Percentiles rank a stretch among this genome's conserved stretches.
phyloP scores from a whole-genome alignment of 257 asterid species.

The Plantago major region DNA sequence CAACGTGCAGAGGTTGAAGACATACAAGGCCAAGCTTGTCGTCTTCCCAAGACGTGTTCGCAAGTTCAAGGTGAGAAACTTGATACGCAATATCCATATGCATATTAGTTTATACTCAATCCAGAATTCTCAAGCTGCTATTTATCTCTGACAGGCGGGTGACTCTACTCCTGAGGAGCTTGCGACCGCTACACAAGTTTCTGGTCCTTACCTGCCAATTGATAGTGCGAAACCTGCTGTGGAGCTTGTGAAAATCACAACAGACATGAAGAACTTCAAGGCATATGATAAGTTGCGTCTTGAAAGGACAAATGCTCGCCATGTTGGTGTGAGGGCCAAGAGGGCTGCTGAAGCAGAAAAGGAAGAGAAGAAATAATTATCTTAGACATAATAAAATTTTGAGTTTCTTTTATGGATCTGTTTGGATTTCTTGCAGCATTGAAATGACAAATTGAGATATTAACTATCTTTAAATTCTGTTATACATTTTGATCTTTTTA shows the following conservation, averaged over 20 bases:
- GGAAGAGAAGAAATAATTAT: conserved; percentile 67
- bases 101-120: neutral
- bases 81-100: neutral
- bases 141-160: conserved; percentile 42
- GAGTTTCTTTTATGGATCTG: too few species aligned
- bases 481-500: too few species aligned
- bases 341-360: conserved; percentile 92
- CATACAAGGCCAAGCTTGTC: conserved; percentile 69
- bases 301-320: conserved; percentile 63
- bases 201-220: conserved; percentile 64
- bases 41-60: conserved; percentile 75
- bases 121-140: neutral
- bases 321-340: conserved; percentile 76
- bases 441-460: too few species aligned
- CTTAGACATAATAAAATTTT: neutral
- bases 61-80: conserved; percentile 41
- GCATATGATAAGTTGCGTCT: conserved; percentile 74
- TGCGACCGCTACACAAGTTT: conserved; percentile 68
- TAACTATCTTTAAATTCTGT: too few species aligned
- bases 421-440: too few species aligned
- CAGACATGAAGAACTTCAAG: conserved; percentile 63
- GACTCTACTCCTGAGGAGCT: conserved; percentile 73
- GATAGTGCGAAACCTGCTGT: conserved; percentile 52
- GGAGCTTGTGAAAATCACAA: conserved; percentile 67
- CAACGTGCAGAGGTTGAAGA: conserved; percentile 66